phyloP scores from a whole-genome alignment of 2,329 filamentous ascomycete species.

The Nothophaeocryptopus gaeumannii region DNA sequence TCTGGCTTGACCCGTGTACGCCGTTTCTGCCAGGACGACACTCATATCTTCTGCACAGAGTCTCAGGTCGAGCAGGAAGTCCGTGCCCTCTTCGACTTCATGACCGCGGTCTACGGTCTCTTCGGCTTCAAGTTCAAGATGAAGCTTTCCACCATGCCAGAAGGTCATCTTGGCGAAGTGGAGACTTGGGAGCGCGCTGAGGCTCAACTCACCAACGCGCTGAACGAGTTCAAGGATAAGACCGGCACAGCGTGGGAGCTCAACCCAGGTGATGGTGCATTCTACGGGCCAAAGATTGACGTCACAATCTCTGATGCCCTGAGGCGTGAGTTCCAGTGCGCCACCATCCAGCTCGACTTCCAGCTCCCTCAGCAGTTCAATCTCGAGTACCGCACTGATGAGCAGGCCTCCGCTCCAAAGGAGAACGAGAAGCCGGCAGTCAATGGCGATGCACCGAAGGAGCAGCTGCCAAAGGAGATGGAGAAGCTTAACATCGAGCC shows the following conservation, averaged over 20 bases:
- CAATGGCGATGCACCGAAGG: constrained; percentile 30
- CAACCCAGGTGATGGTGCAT: constrained; percentile 92
- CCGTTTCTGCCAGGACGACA: constrained; percentile 93
- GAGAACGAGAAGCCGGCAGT: constrained; percentile 28
- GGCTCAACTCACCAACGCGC: constrained; percentile 70
- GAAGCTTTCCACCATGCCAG: constrained; percentile 85
- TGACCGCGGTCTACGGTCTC: constrained; percentile 74
- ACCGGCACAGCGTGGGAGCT: constrained; percentile 75
- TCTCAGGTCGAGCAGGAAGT: constrained; percentile 77
- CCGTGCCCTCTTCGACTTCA: constrained; percentile 80
- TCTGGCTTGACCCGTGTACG: constrained; percentile 88
- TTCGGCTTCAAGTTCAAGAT: constrained; percentile 90
- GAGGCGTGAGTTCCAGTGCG: constrained; percentile 80
- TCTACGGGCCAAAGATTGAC: constrained; percentile 98
- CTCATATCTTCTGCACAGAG: constrained; percentile 89
- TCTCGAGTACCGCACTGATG: constrained; percentile 77
- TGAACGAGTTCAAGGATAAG: constrained; percentile 68
- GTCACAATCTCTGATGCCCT: constrained; percentile 90
- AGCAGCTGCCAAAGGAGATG: constrained; percentile 39
- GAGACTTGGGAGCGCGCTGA: constrained; percentile 90
- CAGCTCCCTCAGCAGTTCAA: constrained; percentile 82
- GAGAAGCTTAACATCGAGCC: constrained; percentile 30
- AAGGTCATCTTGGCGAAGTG: constrained; percentile 83
- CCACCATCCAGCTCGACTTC: constrained; percentile 93
- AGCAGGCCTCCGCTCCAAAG: constrained; percentile 47